A percentile compares a stretch with the other conserved stretches of the same genome.
Conservation (phyloP, 352 stramenopile genomes). For the Pythium aristosporum region DNA sequence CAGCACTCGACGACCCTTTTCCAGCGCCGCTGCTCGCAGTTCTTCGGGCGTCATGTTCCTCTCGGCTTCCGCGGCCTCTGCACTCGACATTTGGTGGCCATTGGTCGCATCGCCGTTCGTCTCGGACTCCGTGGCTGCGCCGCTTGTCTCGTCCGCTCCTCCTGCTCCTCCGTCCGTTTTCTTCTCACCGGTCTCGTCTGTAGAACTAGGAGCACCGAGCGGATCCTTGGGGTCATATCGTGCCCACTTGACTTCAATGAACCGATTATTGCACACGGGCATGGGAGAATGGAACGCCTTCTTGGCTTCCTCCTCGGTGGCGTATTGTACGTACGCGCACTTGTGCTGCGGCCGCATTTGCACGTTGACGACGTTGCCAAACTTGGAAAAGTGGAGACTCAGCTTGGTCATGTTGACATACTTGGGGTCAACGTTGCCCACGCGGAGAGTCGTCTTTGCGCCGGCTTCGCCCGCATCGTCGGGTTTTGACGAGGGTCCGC, state of each 20-base stretch:
- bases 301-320: conserved; percentile 76
- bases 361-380: conserved; percentile 88
- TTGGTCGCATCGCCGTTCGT: not conserved
- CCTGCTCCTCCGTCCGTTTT: conserved; percentile 24
- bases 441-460: conserved; percentile 74
- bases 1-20: conserved; percentile 78
- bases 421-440: conserved; percentile 86
- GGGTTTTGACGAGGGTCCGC: conserved; percentile 22
- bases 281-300: conserved; percentile 87
- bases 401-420: conserved; percentile 90
- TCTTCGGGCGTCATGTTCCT: conserved; percentile 76
- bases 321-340: conserved; percentile 87
- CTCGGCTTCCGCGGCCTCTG: conserved; percentile 30
- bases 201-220: conserved; percentile 40
- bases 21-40: conserved; percentile 63
- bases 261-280: conserved; percentile 88
- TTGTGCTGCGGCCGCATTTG: conserved; percentile 82
- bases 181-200: conserved; percentile 34
- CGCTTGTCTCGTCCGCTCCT: not conserved
- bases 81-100: not conserved
- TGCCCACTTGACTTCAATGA: conserved; percentile 88
- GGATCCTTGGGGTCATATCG: conserved; percentile 76
- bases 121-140: not conserved
- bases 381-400: conserved; percentile 86
- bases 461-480: conserved; percentile 5